phyloP scores from a whole-genome alignment of 305 asterid species.

The Rubia peregrina region DNA sequence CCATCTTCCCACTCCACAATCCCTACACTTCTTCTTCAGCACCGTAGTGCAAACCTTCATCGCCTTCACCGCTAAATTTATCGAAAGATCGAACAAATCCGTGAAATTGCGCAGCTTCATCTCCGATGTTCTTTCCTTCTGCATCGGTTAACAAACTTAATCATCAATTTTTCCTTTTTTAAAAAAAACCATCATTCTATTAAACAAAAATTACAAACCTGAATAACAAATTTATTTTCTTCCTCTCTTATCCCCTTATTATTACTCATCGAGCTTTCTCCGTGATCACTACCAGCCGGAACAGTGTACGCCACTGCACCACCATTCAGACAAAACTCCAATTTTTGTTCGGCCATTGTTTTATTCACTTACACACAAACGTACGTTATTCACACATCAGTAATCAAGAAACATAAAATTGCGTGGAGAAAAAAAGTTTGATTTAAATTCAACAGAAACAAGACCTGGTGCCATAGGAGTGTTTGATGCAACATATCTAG shows the following conservation, averaged over 20 bases:
- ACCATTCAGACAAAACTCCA: not conserved
- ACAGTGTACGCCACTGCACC: not conserved
- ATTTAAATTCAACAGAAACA: not conserved
- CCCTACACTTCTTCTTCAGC: constrained; percentile 56
- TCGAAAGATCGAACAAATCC: constrained; percentile 43
- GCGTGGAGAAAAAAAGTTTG: too few species aligned
- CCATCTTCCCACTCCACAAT: constrained; percentile 55
- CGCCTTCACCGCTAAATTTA: constrained; percentile 32
- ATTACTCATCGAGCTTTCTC: not conserved
- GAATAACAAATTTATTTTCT: not conserved
- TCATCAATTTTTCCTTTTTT: too few species aligned
- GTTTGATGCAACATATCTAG: too few species aligned
- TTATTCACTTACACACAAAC: not conserved
- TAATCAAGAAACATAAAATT: not conserved
- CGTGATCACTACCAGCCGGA: not conserved
- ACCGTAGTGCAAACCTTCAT: constrained; percentile 56
- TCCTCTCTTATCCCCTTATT: too few species aligned
- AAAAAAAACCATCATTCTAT: too few species aligned
- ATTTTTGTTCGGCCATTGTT: not conserved
- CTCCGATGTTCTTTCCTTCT: constrained; percentile 62
- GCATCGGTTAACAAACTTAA: constrained; percentile 2
- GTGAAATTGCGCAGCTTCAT: constrained; percentile 41
- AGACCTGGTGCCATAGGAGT: constrained; percentile 35
- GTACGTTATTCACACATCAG: not conserved
- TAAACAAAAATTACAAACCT: not conserved